Evolutionary conservation across 495 filamentous ascomycete species (phyloP).

Genomic region (Neurospora sp.): DNA sequence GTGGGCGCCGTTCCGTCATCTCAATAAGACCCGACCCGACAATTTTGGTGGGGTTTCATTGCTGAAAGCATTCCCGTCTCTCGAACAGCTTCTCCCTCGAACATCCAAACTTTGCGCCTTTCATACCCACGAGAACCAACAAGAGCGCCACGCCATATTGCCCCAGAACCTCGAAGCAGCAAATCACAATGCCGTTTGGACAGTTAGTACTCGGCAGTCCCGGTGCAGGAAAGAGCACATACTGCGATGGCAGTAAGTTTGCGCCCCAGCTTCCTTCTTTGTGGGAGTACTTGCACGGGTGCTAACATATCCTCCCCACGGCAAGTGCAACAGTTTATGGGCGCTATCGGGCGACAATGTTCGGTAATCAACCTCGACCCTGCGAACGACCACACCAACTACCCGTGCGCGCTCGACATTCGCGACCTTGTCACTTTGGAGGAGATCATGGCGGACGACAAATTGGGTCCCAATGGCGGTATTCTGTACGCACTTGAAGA

Average conservation of each 20-base stretch:
- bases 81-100: neutral
- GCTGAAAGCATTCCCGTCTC: neutral
- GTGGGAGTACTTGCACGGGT: neutral
- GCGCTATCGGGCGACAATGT: constrained; percentile 86
- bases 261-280: neutral
- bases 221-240: constrained; percentile 91
- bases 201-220: constrained; percentile 88
- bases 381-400: constrained; percentile 77
- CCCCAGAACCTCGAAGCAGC: neutral
- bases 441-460: constrained; percentile 89
- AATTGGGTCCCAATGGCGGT: constrained; percentile 85
- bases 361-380: constrained; percentile 95
- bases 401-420: constrained; percentile 82
- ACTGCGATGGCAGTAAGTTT: constrained; percentile 77
- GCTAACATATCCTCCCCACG: constrained; percentile 3
- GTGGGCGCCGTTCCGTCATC: neutral
- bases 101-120: neutral
- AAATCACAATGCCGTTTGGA: constrained; percentile 36
- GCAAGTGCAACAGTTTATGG: constrained; percentile 87
- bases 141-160: neutral
- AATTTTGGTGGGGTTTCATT: neutral
- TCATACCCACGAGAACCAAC: neutral
- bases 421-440: constrained; percentile 80
- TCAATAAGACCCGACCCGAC: neutral
- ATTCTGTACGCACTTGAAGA: constrained; percentile 91